Evolutionary conservation across 1,284 basidiomycete species (phyloP), one percentile per base, ranked within the genome.

Genomic region (Bondarzewia mesenterica): DNA sequence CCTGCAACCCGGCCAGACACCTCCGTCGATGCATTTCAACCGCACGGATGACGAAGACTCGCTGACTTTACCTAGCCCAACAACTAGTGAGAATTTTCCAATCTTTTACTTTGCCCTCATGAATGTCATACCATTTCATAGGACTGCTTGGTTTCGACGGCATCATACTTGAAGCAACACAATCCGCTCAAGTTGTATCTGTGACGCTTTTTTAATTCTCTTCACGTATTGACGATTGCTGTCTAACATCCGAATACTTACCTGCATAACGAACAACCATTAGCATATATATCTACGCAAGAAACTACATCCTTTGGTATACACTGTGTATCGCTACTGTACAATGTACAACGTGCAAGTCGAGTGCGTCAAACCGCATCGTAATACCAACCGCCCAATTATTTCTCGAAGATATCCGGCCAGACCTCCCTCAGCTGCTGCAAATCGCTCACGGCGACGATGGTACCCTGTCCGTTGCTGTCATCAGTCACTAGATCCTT

Each of bases 11-110:
- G 73, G 73, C 20, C 81, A 85, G 56, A 69, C 76, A 15, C 80
- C 85, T 7, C 82, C 84, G 2, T 86, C 85, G 0, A 93, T 93
- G 91, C 71, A 82, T 25, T 75, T 92, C n/a, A 87, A 93, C 63
- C 76, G 90, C 45, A 83, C 85, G 3, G 87, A 88, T 52, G 88
- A 92, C 45, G 87, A 92, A 46, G 80, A 85, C 40, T 71, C 78
- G 35, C 66, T 89, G 22, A 84, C 77, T 1, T 59, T 89, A n/a
- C 83, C 82, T 4, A 80, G 74, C 55, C 69, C 85, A n/a, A 76
- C 77, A 14, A 86, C 84, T n/a, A 70, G 87, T 89, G 64, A 67
- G 84, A 25, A 7, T 21, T 54, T 4, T 44, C 59, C 26, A 44
- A 61, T 59, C 37, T 46, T 48, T 12, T 18, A 22, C 15, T 8